Evolutionary conservation across 176 grass and related monocot species (phyloP).

Genomic region (Carex myosuroides): DNA sequence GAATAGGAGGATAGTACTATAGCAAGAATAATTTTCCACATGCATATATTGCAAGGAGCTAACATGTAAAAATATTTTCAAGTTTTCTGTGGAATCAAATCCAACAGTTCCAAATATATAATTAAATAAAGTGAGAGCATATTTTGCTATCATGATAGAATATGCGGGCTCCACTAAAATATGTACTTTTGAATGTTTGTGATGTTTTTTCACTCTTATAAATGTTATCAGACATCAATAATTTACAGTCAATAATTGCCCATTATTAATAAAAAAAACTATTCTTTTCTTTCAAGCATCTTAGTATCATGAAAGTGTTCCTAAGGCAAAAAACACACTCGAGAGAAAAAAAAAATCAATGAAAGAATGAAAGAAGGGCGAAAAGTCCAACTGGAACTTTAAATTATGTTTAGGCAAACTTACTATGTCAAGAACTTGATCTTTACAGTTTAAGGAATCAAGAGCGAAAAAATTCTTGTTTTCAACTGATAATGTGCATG

Average conservation of each 20-base stretch:
- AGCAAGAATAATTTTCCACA: background rate
- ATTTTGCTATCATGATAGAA: background rate
- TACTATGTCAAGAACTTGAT: background rate
- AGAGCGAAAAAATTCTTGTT: too few relatives aligned
- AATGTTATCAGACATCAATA: background rate
- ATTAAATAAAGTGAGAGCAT: background rate
- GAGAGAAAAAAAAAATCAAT: background rate
- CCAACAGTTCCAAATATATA: background rate
- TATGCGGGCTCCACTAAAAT: conserved; percentile 6
- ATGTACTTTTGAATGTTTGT: background rate
- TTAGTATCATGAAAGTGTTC: background rate
- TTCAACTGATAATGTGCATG: background rate
- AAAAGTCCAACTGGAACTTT: background rate
- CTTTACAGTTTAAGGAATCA: background rate
- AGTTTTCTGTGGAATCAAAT: background rate
- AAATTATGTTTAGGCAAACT: background rate
- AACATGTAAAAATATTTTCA: background rate
- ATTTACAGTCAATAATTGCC: conserved; percentile 9
- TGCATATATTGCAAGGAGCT: background rate
- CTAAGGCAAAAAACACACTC: too few relatives aligned
- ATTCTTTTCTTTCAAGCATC: background rate
- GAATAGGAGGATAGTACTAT: background rate
- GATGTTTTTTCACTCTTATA: background rate
- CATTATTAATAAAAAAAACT: background rate
- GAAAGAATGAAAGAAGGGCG: background rate